phyloP scores from a whole-genome alignment of 257 asterid genomes.

The Pogostemon cablin region DNA sequence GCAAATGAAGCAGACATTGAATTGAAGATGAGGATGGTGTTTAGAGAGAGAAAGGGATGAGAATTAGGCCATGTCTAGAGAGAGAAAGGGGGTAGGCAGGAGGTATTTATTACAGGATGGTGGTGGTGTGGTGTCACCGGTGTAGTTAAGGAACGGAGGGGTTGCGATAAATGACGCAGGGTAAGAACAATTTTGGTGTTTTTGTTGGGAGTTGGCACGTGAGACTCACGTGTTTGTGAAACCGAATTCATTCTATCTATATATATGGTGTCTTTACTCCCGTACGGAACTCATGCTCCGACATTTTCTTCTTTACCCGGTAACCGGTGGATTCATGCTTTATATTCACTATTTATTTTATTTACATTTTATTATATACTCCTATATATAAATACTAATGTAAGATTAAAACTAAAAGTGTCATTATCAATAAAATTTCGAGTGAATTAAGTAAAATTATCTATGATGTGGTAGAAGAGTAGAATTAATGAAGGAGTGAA shows the following conservation, averaged over 20 bases:
- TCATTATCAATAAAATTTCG: too few species aligned
- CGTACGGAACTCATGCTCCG: background rate
- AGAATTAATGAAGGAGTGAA: slow-evolving; percentile 31
- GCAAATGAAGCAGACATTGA: slow-evolving; percentile 46
- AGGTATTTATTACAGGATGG: slow-evolving; percentile 32
- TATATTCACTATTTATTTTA: background rate
- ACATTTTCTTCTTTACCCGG: background rate
- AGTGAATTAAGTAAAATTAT: too few species aligned
- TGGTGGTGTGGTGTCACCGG: slow-evolving; percentile 21
- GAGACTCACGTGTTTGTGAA: slow-evolving; percentile 38
- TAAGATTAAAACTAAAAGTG: too few species aligned
- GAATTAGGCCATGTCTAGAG: slow-evolving; percentile 30
- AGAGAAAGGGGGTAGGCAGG: slow-evolving; percentile 30
- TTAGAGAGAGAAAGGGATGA: slow-evolving; percentile 33
- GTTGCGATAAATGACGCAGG: slow-evolving; percentile 19
- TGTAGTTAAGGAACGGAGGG: slow-evolving; percentile 38
- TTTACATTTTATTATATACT: background rate
- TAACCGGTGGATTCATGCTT: too few species aligned
- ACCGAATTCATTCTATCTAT: background rate
- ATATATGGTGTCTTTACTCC: background rate
- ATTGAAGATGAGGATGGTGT: background rate
- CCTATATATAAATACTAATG: too few species aligned
- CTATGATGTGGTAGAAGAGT: background rate
- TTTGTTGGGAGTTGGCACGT: slow-evolving; percentile 37
- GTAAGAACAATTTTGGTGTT: slow-evolving; percentile 33